Conservation (phyloP, 208 protist species). For the Trypanosoma conorhini region DNA sequence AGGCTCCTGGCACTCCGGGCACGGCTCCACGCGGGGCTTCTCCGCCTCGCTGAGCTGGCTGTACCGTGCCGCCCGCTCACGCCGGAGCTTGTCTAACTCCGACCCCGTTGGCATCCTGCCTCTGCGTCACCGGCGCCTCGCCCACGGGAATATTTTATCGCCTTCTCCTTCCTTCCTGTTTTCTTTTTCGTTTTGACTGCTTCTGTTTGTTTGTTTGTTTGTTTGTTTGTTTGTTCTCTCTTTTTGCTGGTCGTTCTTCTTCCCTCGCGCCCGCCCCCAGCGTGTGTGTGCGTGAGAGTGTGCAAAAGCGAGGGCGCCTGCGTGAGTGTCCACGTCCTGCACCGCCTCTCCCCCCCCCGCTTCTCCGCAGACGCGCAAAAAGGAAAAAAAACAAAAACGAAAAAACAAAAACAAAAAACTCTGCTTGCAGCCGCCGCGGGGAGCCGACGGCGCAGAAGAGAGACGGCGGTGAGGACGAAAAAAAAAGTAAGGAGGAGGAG, state of each 20-base stretch:
- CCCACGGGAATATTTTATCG: background rate
- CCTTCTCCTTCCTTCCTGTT: background rate
- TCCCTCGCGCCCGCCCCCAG: background rate
- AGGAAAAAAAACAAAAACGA: too few species aligned
- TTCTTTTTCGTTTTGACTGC: too few species aligned
- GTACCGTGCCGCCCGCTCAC: slow-evolving; percentile 39
- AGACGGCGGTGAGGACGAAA: too few species aligned
- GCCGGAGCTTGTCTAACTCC: slow-evolving; percentile 33
- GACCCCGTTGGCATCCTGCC: slow-evolving; percentile 22
- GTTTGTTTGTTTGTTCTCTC: too few species aligned
- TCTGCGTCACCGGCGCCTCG: too few species aligned
- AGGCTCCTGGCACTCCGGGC: slow-evolving; percentile 55
- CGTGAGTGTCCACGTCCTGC: background rate
- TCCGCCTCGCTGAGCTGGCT: slow-evolving; percentile 21
- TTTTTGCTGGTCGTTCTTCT: too few species aligned
- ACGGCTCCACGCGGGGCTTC: slow-evolving; percentile 50
- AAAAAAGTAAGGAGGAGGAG: too few species aligned
- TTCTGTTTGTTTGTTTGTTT: too few species aligned
- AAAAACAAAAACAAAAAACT: slow-evolving; percentile 1
- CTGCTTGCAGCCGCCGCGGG: too few species aligned
- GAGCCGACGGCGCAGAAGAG: too few species aligned
- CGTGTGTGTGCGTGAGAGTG: background rate
- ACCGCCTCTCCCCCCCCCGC: background rate
- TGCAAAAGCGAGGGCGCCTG: background rate
- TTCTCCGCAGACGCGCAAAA: background rate